Evolutionary conservation across 345 rosid species (phyloP).

Genomic region (Hypericum androsaemum): DNA sequence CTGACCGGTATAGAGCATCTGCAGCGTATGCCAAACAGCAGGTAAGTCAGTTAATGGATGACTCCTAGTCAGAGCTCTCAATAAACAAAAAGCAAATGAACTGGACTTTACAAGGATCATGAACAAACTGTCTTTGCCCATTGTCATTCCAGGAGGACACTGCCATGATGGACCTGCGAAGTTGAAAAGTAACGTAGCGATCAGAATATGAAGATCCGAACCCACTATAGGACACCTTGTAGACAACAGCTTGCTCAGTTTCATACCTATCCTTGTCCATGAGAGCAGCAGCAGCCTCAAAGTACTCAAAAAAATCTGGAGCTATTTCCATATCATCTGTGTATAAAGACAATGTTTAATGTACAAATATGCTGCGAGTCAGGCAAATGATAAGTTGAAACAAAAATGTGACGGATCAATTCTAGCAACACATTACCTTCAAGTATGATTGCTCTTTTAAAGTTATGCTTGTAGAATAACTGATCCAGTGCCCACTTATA

Average conservation of each 20-base stretch:
- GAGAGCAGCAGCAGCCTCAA: constrained; percentile 85
- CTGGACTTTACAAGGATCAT: constrained; percentile 70
- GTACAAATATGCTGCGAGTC: background rate
- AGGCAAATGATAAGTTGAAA: constrained; percentile 4
- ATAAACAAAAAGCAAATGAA: constrained; percentile 5
- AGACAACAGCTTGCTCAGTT: no score
- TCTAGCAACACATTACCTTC: constrained; percentile 47
- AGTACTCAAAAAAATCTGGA: constrained; percentile 91
- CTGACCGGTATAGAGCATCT: constrained; percentile 89
- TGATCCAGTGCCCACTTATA: constrained; percentile 95
- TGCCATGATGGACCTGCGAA: constrained; percentile 87
- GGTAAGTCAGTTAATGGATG: background rate
- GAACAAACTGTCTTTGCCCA: constrained; percentile 95
- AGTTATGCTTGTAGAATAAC: constrained; percentile 75
- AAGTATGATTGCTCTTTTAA: constrained; percentile 72
- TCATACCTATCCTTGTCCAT: constrained; percentile 88
- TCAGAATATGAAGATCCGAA: no score
- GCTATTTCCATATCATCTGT: constrained; percentile 99
- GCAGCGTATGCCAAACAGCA: constrained; percentile 23
- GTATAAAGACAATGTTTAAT: constrained; percentile 20
- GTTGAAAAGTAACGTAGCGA: background rate
- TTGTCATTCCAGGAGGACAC: constrained; percentile 99
- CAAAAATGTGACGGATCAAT: background rate
- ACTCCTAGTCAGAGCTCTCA: no score
- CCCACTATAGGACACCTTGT: no score